Evolutionary conservation across 2,329 filamentous ascomycete genomes (phyloP), one percentile per base, ranked within the genome.

Genomic region (Fusarium abutilonis): DNA sequence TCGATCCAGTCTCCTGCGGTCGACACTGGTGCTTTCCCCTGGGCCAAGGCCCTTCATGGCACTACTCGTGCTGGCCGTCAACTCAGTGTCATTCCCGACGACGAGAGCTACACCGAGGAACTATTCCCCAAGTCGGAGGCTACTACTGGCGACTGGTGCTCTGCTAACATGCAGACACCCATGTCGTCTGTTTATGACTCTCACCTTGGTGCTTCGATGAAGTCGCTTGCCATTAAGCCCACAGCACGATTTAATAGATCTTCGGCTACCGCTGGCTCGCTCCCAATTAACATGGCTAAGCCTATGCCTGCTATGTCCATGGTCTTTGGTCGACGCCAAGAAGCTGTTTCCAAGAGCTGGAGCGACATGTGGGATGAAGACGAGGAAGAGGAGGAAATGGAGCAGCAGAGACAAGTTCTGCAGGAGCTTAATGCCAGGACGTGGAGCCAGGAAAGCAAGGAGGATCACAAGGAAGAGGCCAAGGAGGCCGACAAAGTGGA

Each of bases 341-440:
- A 94, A 41, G 81, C 85, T 43, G 91, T 96, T 43, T 97, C 95
- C 53, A 98, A 98, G 89, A 98, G 95, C 82, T 99, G 95, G 95
- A 97, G 93, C 72, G 95, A 99, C 75, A 87, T 98, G 76, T 97
- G 93, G 89, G 94, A 98, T 56, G 94, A 98, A 75, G 94, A 98
- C 50, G 80, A 82, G 41, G 93, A 90, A 64, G 87, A 90, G 62
- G 85, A 89, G 69, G 86, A 89, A 72, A 83, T 83, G 60, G 78
- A 79, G 57, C 84, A 84, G 63, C 85, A 89, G 73, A 63, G 72
- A 36, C 66, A 70, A 49, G 57, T 69, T 35, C 78, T 90, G 23
- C 85, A 89, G 76, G 80, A 87, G 73, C 82, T 90, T 70, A 92
- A 92, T 73, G 86, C 89, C 52, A 84, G 90, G 65, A 91, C 89